phyloP scores from a whole-genome alignment of 805 yeast genomes.

The Candida adriatica region DNA sequence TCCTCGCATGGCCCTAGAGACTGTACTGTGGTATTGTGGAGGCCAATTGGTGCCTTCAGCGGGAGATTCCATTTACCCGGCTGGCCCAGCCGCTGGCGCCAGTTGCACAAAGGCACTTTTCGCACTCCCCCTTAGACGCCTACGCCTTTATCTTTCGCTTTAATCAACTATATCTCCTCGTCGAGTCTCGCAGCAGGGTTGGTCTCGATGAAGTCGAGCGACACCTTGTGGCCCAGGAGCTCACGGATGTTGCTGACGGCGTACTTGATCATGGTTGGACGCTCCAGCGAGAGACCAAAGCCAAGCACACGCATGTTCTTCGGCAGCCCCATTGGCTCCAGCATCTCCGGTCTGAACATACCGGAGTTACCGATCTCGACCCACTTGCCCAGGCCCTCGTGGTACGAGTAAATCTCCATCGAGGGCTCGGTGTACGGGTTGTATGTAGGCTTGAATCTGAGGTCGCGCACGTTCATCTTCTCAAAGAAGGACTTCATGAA shows the following conservation, averaged over 20 bases:
- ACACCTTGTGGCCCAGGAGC: constrained; percentile 93
- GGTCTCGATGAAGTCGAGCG: constrained; percentile 86
- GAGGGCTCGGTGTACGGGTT: constrained; percentile 99
- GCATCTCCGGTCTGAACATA: constrained; percentile 99
- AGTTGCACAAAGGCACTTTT: no score
- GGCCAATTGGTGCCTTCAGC: no score
- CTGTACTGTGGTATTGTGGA: no score
- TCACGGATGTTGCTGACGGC: constrained; percentile 95
- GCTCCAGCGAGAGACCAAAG: constrained; percentile 94
- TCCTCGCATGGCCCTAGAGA: no score
- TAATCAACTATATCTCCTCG: no score
- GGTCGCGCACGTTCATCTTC: constrained; percentile 93
- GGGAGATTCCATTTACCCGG: no score
- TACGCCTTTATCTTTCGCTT: no score
- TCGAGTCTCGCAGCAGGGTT: constrained; percentile 98
- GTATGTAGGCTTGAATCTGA: constrained; percentile 97
- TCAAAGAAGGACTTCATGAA: constrained; percentile 97
- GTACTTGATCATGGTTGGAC: constrained; percentile 99
- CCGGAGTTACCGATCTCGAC: constrained; percentile 99
- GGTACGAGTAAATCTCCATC: constrained; percentile 96
- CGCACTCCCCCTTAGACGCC: no score
- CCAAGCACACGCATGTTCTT: constrained; percentile 90
- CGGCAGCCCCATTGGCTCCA: constrained; percentile 97
- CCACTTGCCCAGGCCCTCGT: constrained; percentile 91
- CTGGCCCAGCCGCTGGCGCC: no score